Evolutionary conservation across 2,329 filamentous ascomycete species (phyloP).

Genomic region (Akanthomyces uredinophilus): DNA sequence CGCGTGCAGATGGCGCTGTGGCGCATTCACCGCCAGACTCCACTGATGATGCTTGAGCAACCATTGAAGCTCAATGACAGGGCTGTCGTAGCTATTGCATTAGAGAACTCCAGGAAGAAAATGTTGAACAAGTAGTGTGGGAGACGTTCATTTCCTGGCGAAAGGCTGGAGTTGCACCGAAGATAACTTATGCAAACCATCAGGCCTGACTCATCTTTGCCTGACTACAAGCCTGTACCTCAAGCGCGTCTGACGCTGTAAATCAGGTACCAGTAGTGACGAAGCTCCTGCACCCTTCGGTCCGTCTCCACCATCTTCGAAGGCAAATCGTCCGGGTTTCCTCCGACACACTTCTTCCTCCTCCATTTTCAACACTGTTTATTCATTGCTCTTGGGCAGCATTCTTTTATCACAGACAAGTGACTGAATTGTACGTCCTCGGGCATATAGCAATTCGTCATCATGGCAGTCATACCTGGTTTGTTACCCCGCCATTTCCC

Average conservation of each 20-base stretch:
- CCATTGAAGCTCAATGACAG: background rate
- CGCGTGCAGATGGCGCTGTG: background rate
- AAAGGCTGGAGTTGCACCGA: too few relatives aligned
- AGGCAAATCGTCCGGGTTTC: background rate
- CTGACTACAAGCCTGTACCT: background rate
- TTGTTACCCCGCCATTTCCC: constrained; percentile 25
- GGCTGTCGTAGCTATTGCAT: background rate
- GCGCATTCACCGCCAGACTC: constrained; percentile 13
- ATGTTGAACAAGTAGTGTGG: too few relatives aligned
- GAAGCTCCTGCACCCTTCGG: constrained; percentile 22
- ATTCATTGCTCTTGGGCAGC: background rate
- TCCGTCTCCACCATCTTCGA: constrained; percentile 16
- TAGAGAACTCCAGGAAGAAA: too few relatives aligned
- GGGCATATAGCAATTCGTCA: constrained; percentile 28
- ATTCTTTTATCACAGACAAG: background rate
- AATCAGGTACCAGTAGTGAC: constrained; percentile 32
- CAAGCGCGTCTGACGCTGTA: background rate
- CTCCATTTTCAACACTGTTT: background rate
- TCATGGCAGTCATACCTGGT: constrained; percentile 54
- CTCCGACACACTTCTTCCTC: background rate
- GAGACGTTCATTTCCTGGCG: background rate
- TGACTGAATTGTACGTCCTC: constrained; percentile 3
- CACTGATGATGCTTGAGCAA: constrained; percentile 10
- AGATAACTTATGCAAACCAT: too few relatives aligned
- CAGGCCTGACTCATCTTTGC: background rate